Evolutionary conservation across 192 early-diverging fungal species (phyloP).

Genomic region (Podila epicladia): DNA sequence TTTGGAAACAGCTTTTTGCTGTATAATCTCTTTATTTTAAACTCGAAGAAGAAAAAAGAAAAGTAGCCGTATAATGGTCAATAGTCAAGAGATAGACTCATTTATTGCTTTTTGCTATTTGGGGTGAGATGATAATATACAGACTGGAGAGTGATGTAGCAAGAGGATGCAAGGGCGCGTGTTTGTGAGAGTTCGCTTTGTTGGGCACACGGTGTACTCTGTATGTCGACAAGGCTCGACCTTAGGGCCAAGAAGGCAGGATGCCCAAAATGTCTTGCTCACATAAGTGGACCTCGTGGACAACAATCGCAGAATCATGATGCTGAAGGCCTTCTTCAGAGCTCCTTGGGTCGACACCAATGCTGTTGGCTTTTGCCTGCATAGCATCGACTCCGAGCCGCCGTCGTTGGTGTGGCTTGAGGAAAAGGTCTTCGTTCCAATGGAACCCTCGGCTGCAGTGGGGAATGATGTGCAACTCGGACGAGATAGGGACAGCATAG

Average conservation of each 20-base stretch:
- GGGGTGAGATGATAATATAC: neutral
- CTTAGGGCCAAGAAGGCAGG: neutral
- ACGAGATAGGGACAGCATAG: constrained; percentile 38
- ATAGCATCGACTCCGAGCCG: constrained; percentile 36
- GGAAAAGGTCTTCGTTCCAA: constrained; percentile 43
- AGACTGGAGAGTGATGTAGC: neutral
- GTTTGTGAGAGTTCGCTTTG: too few relatives aligned
- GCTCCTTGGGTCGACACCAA: neutral
- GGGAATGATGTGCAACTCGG: constrained; percentile 37
- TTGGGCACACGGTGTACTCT: neutral
- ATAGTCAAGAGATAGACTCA: neutral
- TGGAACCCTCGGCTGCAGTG: constrained; percentile 41
- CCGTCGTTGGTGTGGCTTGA: constrained; percentile 43
- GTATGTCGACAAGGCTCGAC: too few relatives aligned
- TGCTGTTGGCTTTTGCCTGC: constrained; percentile 6
- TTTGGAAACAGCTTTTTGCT: constrained; percentile 2
- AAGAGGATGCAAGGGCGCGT: too few relatives aligned
- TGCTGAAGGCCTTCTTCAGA: neutral
- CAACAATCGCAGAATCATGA: neutral
- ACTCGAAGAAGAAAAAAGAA: neutral
- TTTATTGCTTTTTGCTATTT: neutral
- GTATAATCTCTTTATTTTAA: neutral
- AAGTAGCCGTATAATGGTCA: neutral
- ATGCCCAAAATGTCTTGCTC: constrained; percentile 16
- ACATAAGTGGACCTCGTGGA: constrained; percentile 37